phyloP scores from a whole-genome alignment of 805 yeast genomes.

The Naumovozyma baii region DNA sequence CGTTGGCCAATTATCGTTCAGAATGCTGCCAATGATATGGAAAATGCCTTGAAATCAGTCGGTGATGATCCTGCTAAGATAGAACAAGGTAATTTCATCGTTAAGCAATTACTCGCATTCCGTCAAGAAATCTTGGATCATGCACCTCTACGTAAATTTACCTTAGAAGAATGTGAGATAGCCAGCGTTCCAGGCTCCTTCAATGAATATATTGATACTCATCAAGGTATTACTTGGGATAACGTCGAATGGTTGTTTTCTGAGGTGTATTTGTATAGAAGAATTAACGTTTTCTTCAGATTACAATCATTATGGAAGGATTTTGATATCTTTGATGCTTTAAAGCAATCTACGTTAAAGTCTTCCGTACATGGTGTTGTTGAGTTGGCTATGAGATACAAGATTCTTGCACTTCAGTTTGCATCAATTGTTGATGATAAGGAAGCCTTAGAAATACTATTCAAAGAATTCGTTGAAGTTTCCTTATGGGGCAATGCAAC shows the following conservation, averaged over 20 bases:
- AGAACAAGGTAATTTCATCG: constrained; percentile 41
- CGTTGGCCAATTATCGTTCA: constrained; percentile 84
- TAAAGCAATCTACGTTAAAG: constrained; percentile 66
- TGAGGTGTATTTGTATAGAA: constrained; percentile 78
- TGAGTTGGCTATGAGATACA: constrained; percentile 65
- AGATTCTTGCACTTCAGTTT: constrained; percentile 31
- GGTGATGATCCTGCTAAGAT: constrained; percentile 20
- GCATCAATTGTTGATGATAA: constrained; percentile 18
- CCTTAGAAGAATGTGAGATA: constrained; percentile 29
- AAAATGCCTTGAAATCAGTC: constrained; percentile 24
- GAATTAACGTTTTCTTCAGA: constrained; percentile 40
- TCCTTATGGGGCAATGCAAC: constrained; percentile 98
- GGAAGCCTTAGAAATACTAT: constrained; percentile 45
- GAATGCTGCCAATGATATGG: constrained; percentile 53
- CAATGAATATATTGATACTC: constrained; percentile 40
- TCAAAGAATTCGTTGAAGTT: constrained; percentile 76
- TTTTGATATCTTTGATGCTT: constrained; percentile 64
- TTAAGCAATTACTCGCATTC: constrained; percentile 34
- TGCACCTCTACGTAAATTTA: constrained; percentile 36
- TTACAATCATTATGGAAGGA: constrained; percentile 31
- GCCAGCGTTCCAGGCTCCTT: constrained; percentile 44
- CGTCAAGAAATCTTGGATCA: constrained; percentile 38
- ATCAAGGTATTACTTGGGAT: constrained; percentile 49
- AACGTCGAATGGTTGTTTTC: constrained; percentile 84
- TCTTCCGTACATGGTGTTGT: constrained; percentile 69